A percentile compares a stretch with the other conserved stretches of the same genome.
These are phyloP conservation scores for Leishmania mexicana DNA, from an alignment of 208 protist species.

Conservation along the genomic window DNA sequence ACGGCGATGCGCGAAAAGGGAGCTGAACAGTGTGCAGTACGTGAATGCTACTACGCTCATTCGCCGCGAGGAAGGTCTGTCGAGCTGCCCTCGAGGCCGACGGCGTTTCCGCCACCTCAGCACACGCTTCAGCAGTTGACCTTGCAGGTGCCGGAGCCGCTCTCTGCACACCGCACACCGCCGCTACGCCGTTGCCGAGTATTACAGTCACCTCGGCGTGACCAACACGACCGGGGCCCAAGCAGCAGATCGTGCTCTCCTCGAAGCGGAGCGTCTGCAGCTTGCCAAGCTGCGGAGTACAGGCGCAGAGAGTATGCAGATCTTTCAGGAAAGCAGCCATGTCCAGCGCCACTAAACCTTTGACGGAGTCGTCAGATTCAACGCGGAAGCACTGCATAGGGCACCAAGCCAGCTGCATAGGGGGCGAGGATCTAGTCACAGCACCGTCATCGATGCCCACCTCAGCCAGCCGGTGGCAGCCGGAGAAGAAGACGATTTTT, in stretches of 20 bases:
- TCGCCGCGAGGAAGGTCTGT: conserved; percentile 15
- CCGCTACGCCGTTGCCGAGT: conserved; percentile 48
- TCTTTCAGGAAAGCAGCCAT: conserved; percentile 36
- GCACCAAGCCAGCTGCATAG: conserved; percentile 5
- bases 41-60: conserved; percentile 13
- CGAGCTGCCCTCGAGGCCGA: conserved; percentile 1
- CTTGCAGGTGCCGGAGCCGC: neutral
- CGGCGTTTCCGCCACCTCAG: neutral
- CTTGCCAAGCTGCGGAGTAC: conserved; percentile 33
- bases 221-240: conserved; percentile 44
- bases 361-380: neutral
- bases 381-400: conserved; percentile 42
- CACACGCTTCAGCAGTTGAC: neutral
- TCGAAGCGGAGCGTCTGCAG: conserved; percentile 46
- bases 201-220: conserved; percentile 59
- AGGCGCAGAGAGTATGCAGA: conserved; percentile 30
- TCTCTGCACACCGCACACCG: conserved; percentile 37
- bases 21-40: conserved; percentile 28
- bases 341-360: conserved; percentile 17
- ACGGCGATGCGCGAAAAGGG: conserved; percentile 13
- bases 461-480: conserved; percentile 51
- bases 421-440: neutral
- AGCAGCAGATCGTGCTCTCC: conserved; percentile 31
- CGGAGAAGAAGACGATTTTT: conserved; percentile 55
- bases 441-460: conserved; percentile 30